phyloP scores from a whole-genome alignment of 139 green algal species.

The Gonium pectorale region DNA sequence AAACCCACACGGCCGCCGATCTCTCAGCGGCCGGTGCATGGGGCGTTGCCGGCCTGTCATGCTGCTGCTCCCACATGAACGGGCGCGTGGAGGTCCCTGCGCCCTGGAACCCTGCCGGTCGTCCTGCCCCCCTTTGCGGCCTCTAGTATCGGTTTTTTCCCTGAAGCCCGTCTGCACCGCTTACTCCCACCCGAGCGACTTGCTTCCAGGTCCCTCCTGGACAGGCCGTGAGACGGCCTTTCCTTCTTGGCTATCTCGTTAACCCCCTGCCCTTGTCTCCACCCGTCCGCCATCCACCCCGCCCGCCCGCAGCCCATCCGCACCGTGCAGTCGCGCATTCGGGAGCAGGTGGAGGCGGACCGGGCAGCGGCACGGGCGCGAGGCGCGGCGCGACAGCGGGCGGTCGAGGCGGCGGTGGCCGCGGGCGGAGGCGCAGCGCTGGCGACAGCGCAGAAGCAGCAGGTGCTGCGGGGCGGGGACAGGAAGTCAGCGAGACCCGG shows the following conservation, averaged over 20 bases:
- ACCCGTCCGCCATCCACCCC: not conserved
- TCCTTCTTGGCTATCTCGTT: no score
- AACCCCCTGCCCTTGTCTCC: not conserved
- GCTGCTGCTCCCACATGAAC: not conserved
- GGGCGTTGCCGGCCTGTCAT: not conserved
- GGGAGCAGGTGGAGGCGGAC: conserved; percentile 40
- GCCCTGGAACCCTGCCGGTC: not conserved
- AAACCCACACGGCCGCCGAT: not conserved
- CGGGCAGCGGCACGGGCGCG: not conserved
- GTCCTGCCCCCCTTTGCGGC: not conserved
- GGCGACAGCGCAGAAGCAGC: not conserved
- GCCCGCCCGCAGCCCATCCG: conserved; percentile 8
- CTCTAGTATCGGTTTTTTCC: not conserved
- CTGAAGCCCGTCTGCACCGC: not conserved
- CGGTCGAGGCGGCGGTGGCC: conserved; percentile 5
- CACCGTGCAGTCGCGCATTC: not conserved
- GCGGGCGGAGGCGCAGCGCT: no score
- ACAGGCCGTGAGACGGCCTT: no score
- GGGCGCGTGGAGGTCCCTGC: not conserved
- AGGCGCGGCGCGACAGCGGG: not conserved
- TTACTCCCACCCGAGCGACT: not conserved
- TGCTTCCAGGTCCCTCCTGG: not conserved
- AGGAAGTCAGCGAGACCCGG: no score
- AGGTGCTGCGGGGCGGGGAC: no score
- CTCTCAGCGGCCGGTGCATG: not conserved